phyloP scores from a whole-genome alignment of 306 rosid species.

The Sechiopsis laciniata region DNA sequence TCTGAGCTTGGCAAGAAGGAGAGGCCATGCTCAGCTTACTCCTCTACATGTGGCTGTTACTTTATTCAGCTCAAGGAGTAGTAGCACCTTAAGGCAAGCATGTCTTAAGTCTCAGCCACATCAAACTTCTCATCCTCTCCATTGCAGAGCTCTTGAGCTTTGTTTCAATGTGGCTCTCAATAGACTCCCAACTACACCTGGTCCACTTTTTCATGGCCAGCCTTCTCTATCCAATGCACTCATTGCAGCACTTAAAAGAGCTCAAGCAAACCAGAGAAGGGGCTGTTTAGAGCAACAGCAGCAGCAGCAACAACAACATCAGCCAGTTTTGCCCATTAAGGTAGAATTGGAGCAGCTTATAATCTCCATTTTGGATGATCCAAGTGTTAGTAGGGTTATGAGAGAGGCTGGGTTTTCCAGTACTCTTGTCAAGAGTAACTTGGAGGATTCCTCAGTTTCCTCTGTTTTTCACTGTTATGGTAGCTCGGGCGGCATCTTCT shows the following conservation, averaged over 20 bases:
- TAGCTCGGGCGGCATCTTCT: conserved; percentile 58
- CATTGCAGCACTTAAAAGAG: conserved; percentile 84
- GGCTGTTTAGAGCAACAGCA: conserved; percentile 91
- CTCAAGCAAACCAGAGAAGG: conserved; percentile 92
- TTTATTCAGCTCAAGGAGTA: conserved; percentile 53
- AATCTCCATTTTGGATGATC: conserved; percentile 85
- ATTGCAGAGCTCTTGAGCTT: conserved; percentile 91
- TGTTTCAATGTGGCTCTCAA: conserved; percentile 98
- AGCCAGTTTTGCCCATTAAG: conserved; percentile 60
- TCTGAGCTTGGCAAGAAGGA: conserved; percentile 65
- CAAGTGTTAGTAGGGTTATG: conserved; percentile 94
- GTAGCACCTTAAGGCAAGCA: conserved; percentile 55
- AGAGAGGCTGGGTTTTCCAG: conserved; percentile 94
- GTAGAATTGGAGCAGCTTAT: conserved; percentile 86
- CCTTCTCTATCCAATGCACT: conserved; percentile 94
- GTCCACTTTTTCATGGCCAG: conserved; percentile 49
- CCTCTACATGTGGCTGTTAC: conserved; percentile 88
- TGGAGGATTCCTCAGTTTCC: conserved; percentile 47
- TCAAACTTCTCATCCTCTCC: conserved; percentile 57
- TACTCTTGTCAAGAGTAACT: conserved; percentile 56
- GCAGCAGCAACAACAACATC: conserved; percentile 63
- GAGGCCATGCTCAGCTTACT: conserved; percentile 97
- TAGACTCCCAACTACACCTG: conserved; percentile 64
- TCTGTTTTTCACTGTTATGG: conserved; percentile 58
- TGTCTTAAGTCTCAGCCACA: conserved; percentile 71